Evolutionary conservation across 2,329 filamentous ascomycete species (phyloP).

Genomic region (Diaporthe amygdali): DNA sequence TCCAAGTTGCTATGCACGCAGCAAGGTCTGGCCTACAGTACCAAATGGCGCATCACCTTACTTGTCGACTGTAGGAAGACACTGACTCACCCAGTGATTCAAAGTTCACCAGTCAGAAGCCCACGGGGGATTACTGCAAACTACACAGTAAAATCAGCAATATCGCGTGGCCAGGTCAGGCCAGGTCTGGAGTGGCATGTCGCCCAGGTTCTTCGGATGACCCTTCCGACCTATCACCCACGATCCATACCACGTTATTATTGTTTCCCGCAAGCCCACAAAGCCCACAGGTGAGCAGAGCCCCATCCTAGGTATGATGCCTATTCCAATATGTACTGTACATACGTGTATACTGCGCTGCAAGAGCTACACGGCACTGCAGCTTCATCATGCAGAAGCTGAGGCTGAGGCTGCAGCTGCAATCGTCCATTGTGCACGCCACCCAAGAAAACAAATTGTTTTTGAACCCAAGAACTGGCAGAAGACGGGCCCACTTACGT

Average conservation of each 20-base stretch:
- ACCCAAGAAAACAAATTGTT: too few species aligned
- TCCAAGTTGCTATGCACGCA: too few species aligned
- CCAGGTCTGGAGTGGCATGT: too few species aligned
- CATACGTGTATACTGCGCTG: not conserved
- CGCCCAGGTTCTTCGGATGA: constrained; percentile 1
- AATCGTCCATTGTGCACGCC: too few species aligned
- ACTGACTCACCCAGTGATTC: not conserved
- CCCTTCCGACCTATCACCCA: not conserved
- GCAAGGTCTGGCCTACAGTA: too few species aligned
- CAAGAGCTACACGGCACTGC: too few species aligned
- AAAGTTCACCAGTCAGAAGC: not conserved
- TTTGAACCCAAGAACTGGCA: too few species aligned
- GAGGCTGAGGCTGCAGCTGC: not conserved
- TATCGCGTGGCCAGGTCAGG: not conserved
- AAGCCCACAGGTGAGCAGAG: constrained; percentile 5
- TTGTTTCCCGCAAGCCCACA: too few species aligned
- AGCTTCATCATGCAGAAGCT: not conserved
- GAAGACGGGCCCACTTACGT: too few species aligned
- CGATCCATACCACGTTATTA: not conserved
- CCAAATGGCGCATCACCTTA: too few species aligned
- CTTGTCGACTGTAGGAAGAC: too few species aligned
- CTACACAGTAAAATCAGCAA: not conserved
- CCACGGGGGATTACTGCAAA: not conserved
- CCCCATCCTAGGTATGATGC: not conserved
- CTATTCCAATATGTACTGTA: not conserved